Percentiles rank a stretch among this genome's conserved stretches.
Evolutionary conservation across 805 yeast species (phyloP).

Genomic region (Saccharomycopsis sp.): DNA sequence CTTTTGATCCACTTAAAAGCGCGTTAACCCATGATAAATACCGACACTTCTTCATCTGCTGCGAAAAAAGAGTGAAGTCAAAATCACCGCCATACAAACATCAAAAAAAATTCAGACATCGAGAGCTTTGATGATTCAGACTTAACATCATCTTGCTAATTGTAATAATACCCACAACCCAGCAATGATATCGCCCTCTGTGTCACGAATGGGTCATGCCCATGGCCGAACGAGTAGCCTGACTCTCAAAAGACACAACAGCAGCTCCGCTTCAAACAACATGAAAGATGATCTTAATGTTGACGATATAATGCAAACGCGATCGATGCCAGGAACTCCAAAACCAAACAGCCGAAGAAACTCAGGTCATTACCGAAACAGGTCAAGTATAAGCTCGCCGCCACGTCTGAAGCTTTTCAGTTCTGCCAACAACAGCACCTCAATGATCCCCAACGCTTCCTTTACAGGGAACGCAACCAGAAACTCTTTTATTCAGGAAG

Average conservation of each 20-base stretch:
- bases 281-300: background rate
- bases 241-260: background rate
- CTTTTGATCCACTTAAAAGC: no score
- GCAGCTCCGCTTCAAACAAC: background rate
- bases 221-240: background rate
- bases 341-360: background rate
- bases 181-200: background rate
- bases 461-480: background rate
- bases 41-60: background rate
- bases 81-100: no score
- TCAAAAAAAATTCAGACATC: no score
- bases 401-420: background rate
- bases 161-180: background rate
- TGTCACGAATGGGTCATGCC: background rate
- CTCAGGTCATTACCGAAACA: background rate
- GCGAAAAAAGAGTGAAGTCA: background rate
- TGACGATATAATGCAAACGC: background rate
- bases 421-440: background rate
- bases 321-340: background rate
- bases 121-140: background rate
- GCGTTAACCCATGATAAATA: no score
- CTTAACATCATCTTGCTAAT: background rate
- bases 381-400: background rate
- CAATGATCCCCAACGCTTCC: background rate
- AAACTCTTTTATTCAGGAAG: no score